Base-by-base conservation (phyloP, 768 basidiomycete genomes). In the Megacollybia marginata region DNA sequence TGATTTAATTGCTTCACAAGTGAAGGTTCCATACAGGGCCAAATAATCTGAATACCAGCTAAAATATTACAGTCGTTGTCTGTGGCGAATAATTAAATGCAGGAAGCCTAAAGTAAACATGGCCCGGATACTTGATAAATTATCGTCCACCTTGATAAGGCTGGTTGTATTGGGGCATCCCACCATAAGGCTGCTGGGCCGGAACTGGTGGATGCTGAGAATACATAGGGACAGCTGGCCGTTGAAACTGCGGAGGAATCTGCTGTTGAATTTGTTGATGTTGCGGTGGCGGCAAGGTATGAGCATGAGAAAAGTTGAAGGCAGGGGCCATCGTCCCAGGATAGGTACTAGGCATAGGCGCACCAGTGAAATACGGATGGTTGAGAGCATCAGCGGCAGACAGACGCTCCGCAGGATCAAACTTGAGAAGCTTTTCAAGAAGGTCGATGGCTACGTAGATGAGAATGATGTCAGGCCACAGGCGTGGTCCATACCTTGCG, bases 381-480 rank as follows among this genome's bases (percentile, higher is more conserved):
- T 78, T 80, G 49, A 98, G 79, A 0, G 95, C 93, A 42, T 97
- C 89, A 9, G 85, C 83, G 20, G 95, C 95, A 11, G 92, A 88
- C 43, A 94, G 82, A 48, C 96, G 85, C 58, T 92, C 87, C 28
- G 84, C 76, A 2, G 96, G 96, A 61, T 98, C 96, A 61, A 98
- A 99, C 60, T 97, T 93, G 44, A 99, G 80, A 42, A 98, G 81
- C 44, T 85, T 83, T 65, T 98, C 96, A 42, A 99, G 83, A 2
- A 98, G 79, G 66, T 97, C 92, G 62, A 97, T 79, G 19, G 95
- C 95, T 80, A 46, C 13, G 74, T 55, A 31, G 23, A 46, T 52
- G n/a, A 52, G 45, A 46, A 12, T 33, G 7, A 18, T n/a, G 10
- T 33, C 42, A 40, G 33, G 9, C 10, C 16, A 9, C 19, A 49